Evolutionary conservation across 2,329 filamentous ascomycete species (phyloP).

Genomic region (Aspergillus pseudonomiae): DNA sequence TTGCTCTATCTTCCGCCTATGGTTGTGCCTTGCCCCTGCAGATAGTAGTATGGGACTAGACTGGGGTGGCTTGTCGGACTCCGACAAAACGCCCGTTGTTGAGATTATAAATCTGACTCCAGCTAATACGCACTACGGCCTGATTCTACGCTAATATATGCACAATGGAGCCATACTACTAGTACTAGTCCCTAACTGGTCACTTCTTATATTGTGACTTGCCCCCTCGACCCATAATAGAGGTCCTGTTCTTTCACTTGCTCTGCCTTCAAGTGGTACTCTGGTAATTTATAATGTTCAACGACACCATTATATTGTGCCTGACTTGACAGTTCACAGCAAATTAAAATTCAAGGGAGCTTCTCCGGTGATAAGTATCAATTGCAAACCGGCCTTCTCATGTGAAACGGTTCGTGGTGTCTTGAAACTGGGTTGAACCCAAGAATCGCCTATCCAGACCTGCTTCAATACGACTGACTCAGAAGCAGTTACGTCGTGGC

Average conservation of each 20-base stretch:
- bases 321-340: neutral
- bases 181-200: neutral
- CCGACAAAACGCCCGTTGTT: neutral
- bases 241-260: neutral
- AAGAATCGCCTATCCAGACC: neutral
- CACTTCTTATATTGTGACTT: neutral
- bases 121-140: neutral
- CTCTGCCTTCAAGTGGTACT: neutral
- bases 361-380: neutral
- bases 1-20: neutral
- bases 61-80: neutral
- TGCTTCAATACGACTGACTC: neutral
- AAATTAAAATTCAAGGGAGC: neutral
- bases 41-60: neutral
- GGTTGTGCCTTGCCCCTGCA: neutral
- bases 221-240: neutral
- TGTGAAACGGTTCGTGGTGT: neutral
- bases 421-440: neutral
- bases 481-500: neutral
- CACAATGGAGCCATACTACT: neutral
- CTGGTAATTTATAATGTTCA: neutral
- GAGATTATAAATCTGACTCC: neutral
- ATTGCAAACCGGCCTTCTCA: neutral
- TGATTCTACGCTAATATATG: neutral
- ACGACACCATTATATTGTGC: neutral